phyloP scores from a whole-genome alignment of 2,329 filamentous ascomycete genomes.

The Neoscytalidium dimidiatum region DNA sequence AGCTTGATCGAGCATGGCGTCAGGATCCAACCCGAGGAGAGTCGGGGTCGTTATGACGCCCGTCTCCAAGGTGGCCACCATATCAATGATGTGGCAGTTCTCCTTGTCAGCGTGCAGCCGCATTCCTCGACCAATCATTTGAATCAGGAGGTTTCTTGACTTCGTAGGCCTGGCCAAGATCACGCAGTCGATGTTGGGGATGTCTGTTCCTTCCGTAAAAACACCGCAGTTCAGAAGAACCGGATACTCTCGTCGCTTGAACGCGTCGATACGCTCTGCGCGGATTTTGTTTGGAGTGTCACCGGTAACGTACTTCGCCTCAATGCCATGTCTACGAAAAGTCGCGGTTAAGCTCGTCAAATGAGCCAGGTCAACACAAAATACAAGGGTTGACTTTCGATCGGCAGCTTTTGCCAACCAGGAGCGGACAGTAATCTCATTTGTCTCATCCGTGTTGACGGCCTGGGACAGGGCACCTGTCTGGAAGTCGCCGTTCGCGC shows the following conservation, averaged over 20 bases:
- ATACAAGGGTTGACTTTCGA: conserved; percentile 84
- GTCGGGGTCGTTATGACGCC: conserved; percentile 91
- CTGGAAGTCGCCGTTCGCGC: conserved; percentile 75
- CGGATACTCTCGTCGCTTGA: conserved; percentile 75
- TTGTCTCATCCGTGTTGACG: conserved; percentile 80
- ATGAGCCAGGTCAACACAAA: conserved; percentile 89
- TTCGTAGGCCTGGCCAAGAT: conserved; percentile 84
- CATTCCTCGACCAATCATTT: conserved; percentile 97
- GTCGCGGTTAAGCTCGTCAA: conserved; percentile 71
- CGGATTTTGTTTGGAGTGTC: conserved; percentile 72
- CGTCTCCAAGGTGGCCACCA: conserved; percentile 81
- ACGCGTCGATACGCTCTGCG: conserved; percentile 70
- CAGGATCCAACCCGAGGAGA: conserved; percentile 86
- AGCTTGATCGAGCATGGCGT: conserved; percentile 70
- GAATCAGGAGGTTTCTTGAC: conserved; percentile 89
- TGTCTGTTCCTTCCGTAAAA: conserved; percentile 96
- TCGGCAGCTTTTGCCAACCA: conserved; percentile 77
- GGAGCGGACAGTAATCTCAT: conserved; percentile 80
- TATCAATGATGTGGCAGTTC: conserved; percentile 93
- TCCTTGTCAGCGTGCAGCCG: conserved; percentile 77
- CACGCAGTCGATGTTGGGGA: conserved; percentile 95
- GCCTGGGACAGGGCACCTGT: conserved; percentile 73
- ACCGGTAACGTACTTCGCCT: conserved; percentile 85
- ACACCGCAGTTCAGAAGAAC: conserved; percentile 94
- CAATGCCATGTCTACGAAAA: conserved; percentile 76